Evolutionary conservation across 169 alveolate species (phyloP).

Genomic region (Plasmodium ovale): DNA sequence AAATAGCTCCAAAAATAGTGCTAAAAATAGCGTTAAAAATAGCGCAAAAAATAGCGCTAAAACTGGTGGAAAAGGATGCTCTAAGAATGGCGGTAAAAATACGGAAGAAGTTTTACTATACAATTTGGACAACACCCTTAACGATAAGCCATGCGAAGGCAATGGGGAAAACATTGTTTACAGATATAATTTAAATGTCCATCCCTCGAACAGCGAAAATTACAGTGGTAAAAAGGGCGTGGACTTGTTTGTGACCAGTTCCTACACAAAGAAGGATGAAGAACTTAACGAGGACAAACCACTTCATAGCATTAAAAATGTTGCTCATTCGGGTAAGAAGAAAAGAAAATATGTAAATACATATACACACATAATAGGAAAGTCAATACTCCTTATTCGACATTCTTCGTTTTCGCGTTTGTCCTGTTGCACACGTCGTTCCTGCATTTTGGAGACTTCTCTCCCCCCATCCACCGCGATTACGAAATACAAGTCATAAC

Average conservation of each 20-base stretch:
- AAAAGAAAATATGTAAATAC: neutral
- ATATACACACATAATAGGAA: neutral
- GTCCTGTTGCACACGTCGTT: no score
- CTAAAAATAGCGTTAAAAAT: no score
- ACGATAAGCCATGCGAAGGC: conserved; percentile 6
- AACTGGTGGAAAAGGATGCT: no score
- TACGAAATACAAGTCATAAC: no score
- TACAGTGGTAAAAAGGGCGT: neutral
- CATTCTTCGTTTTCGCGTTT: no score
- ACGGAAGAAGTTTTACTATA: conserved; percentile 26
- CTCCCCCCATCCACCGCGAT: no score
- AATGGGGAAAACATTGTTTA: conserved; percentile 35
- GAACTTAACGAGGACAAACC: neutral
- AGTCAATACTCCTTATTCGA: no score
- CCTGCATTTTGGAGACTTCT: no score
- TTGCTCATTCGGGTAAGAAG: conserved; percentile 22
- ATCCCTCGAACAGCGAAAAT: conserved; percentile 16
- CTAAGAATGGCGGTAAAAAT: neutral
- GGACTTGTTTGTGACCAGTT: neutral
- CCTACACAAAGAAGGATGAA: conserved; percentile 11
- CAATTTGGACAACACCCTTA: conserved; percentile 16
- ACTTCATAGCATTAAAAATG: neutral
- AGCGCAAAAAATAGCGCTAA: no score
- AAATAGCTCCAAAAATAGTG: no score
- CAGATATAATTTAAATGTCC: conserved; percentile 10